phyloP scores from a whole-genome alignment of 257 asterid species.

The Craterostigma plantagineum region DNA sequence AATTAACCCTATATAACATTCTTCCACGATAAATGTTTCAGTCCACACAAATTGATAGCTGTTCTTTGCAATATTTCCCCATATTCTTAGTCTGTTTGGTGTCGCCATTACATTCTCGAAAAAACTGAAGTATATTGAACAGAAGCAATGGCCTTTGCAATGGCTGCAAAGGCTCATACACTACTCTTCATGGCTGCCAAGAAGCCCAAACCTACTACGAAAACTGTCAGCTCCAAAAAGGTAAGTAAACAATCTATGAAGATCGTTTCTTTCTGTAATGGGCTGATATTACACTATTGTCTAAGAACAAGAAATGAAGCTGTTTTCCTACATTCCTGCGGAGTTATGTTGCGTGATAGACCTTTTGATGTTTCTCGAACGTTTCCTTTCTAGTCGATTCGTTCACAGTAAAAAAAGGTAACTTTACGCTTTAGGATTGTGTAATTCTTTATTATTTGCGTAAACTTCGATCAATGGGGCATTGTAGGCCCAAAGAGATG shows the following conservation, averaged over 20 bases:
- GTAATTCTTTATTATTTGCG: too few species aligned
- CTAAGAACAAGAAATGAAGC: too few species aligned
- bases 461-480: too few species aligned
- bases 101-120: not conserved
- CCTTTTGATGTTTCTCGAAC: too few species aligned
- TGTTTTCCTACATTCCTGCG: too few species aligned
- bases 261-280: not conserved
- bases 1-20: not conserved
- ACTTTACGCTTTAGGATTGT: too few species aligned
- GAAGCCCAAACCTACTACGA: slow-evolving; percentile 32
- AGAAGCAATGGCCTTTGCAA: slow-evolving; percentile 15
- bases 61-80: not conserved
- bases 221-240: slow-evolving; percentile 45
- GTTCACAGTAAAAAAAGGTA: too few species aligned
- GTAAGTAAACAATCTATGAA: slow-evolving; percentile 11
- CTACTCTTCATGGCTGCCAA: slow-evolving; percentile 52
- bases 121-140: not conserved
- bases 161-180: slow-evolving; percentile 17
- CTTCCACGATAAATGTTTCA: slow-evolving; percentile 8
- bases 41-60: slow-evolving; percentile 20
- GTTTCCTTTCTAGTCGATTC: too few species aligned
- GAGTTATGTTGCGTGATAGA: too few species aligned
- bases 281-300: not conserved
- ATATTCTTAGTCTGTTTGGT: not conserved
- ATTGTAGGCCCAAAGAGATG: too few species aligned